A percentile compares a stretch with the other conserved stretches of the same genome.
Evolutionary conservation across 768 basidiomycete species (phyloP).

Genomic region (Lyophyllum semitale): DNA sequence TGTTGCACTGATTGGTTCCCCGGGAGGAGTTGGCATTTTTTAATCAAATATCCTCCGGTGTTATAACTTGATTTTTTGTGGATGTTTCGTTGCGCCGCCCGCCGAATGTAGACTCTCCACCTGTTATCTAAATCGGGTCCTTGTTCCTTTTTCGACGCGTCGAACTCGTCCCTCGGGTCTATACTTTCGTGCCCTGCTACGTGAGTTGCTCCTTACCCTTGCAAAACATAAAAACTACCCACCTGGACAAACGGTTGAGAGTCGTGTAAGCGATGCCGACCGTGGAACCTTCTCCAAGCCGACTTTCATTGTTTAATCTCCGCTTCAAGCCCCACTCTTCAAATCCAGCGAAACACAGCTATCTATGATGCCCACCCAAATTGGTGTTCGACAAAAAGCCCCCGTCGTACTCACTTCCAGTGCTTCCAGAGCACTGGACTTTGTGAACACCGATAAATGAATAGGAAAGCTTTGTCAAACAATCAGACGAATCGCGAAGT

Average conservation of each 20-base stretch:
- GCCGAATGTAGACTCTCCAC: conserved; percentile 33
- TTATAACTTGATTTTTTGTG: conserved; percentile 42
- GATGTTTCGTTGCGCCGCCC: conserved; percentile 31
- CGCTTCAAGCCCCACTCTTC: conserved; percentile 28
- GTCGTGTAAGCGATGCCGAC: conserved; percentile 11
- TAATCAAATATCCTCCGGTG: conserved; percentile 34
- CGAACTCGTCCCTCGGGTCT: conserved; percentile 4
- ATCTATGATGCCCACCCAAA: neutral
- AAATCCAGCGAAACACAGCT: conserved; percentile 18
- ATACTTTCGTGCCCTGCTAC: neutral
- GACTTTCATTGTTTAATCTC: conserved; percentile 27
- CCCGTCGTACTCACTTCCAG: conserved; percentile 12
- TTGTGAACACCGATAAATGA: too few relatives aligned
- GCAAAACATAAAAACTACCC: conserved; percentile 2
- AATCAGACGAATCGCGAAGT: neutral
- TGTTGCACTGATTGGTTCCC: conserved; percentile 39
- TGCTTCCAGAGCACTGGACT: too few relatives aligned
- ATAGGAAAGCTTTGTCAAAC: neutral
- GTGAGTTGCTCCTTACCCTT: neutral
- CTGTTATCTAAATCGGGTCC: conserved; percentile 36
- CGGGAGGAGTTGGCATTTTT: conserved; percentile 54
- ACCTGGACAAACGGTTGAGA: conserved; percentile 5
- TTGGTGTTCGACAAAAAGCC: neutral
- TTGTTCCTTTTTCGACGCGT: conserved; percentile 11
- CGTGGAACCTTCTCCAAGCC: conserved; percentile 12